phyloP scores from a whole-genome alignment of 2,329 filamentous ascomycete species.

The Fusarium foetens region DNA sequence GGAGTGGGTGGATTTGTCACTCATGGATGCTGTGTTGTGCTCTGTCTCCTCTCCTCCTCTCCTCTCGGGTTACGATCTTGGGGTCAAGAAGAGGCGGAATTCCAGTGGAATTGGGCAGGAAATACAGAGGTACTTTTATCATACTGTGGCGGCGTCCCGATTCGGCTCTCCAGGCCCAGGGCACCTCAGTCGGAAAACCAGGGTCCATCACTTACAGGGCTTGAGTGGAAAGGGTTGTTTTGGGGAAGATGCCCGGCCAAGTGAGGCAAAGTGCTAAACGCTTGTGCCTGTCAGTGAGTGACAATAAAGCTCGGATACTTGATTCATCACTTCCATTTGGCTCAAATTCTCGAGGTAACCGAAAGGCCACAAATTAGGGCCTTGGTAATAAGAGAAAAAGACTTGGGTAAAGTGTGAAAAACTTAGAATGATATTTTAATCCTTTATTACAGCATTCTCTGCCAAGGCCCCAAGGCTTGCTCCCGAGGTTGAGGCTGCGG shows the following conservation, averaged over 20 bases:
- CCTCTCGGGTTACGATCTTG: constrained; percentile 33
- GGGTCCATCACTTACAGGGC: constrained; percentile 24
- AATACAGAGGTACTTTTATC: constrained; percentile 14
- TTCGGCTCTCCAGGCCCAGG: constrained; percentile 21
- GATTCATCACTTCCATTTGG: not conserved
- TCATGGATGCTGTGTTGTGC: constrained; percentile 4
- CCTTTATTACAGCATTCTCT: too few relatives aligned
- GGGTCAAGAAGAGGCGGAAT: constrained; percentile 31
- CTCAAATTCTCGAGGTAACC: not conserved
- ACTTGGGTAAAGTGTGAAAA: not conserved
- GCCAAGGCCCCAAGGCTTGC: not conserved
- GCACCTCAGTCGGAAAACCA: constrained; percentile 30
- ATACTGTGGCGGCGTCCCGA: constrained; percentile 31
- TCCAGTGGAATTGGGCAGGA: constrained; percentile 23
- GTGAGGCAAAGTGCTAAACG: constrained; percentile 25
- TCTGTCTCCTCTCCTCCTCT: not conserved
- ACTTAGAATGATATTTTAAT: not conserved
- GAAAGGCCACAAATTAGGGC: not conserved
- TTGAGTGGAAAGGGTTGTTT: constrained; percentile 6
- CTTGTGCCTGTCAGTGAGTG: not conserved
- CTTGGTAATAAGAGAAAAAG: not conserved
- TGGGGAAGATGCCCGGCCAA: constrained; percentile 18
- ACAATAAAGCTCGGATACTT: not conserved
- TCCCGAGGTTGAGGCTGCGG: not conserved
- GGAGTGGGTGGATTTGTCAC: constrained; percentile 32